Conservation (phyloP, 768 basidiomycete species). For the Pleurotus giganteus region DNA sequence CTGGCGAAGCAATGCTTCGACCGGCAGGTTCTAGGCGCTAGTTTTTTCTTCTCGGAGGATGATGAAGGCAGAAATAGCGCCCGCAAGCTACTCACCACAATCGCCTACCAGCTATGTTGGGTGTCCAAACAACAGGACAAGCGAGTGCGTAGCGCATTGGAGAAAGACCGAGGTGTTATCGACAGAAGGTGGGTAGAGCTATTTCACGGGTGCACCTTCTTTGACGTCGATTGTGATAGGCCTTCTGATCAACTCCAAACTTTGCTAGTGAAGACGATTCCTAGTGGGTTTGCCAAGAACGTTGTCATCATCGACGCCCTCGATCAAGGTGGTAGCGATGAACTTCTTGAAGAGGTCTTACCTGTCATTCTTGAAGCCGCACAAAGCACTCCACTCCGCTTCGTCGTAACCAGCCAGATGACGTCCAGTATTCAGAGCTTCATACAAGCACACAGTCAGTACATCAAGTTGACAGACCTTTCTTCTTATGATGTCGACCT, state of each 20-base stretch:
- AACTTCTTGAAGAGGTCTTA: constrained; percentile 24
- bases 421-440: constrained; percentile 21
- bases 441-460: background rate
- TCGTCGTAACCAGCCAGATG: constrained; percentile 30
- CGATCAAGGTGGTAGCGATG: constrained; percentile 28
- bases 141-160: background rate
- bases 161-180: background rate
- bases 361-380: constrained; percentile 20
- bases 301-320: constrained; percentile 31
- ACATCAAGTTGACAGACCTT: background rate
- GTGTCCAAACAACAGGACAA: constrained; percentile 8
- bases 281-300: background rate
- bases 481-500: background rate
- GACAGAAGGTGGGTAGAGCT: background rate
- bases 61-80: constrained; percentile 25
- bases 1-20: constrained; percentile 16
- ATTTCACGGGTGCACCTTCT: too few species aligned
- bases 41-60: constrained; percentile 26
- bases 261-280: constrained; percentile 26
- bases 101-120: constrained; percentile 29
- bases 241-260: constrained; percentile 26
- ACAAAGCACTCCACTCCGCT: constrained; percentile 22
- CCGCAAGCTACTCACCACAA: constrained; percentile 24
- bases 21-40: constrained; percentile 23
- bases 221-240: background rate